Conservation (phyloP, 2,329 filamentous ascomycete species). For the Corynespora cassiicola region DNA sequence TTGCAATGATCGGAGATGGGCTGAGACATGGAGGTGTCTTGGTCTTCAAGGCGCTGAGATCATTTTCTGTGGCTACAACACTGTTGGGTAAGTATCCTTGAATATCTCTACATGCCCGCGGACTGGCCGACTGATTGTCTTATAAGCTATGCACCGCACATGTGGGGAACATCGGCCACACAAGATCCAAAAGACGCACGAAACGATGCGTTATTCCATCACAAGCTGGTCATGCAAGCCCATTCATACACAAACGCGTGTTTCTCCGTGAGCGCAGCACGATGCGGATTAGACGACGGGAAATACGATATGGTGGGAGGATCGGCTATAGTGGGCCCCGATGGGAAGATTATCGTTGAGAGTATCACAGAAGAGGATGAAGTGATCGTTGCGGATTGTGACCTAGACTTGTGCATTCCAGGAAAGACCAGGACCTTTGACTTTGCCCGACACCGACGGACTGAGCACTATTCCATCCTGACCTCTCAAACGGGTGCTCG, state of each 20-base stretch:
- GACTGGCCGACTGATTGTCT: too few relatives aligned
- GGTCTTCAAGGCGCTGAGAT: slow-evolving; percentile 59
- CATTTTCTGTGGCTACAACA: slow-evolving; percentile 52
- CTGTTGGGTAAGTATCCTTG: too few relatives aligned
- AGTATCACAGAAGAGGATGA: slow-evolving; percentile 56
- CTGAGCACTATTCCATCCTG: slow-evolving; percentile 24
- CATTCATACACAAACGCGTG: slow-evolving; percentile 60
- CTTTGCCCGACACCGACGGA: slow-evolving; percentile 23
- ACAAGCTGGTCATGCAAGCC: slow-evolving; percentile 58
- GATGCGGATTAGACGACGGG: slow-evolving; percentile 58
- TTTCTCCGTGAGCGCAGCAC: slow-evolving; percentile 56
- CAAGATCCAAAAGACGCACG: slow-evolving; percentile 53
- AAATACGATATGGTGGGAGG: slow-evolving; percentile 55
- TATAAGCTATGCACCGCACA: slow-evolving; percentile 54
- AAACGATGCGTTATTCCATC: slow-evolving; percentile 56
- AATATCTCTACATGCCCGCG: too few relatives aligned
- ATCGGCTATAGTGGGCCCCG: slow-evolving; percentile 54
- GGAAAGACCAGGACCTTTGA: slow-evolving; percentile 53
- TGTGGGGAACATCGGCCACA: slow-evolving; percentile 47
- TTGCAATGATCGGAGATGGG: slow-evolving; percentile 62
- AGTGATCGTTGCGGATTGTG: slow-evolving; percentile 56
- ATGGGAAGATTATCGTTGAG: slow-evolving; percentile 57
- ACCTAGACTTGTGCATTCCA: slow-evolving; percentile 52
- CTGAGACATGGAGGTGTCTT: slow-evolving; percentile 58
- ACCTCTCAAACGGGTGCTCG: slow-evolving; percentile 22